Evolutionary conservation across 176 grass and related monocot species (phyloP).

Genomic region (Microstegium vimineum): DNA sequence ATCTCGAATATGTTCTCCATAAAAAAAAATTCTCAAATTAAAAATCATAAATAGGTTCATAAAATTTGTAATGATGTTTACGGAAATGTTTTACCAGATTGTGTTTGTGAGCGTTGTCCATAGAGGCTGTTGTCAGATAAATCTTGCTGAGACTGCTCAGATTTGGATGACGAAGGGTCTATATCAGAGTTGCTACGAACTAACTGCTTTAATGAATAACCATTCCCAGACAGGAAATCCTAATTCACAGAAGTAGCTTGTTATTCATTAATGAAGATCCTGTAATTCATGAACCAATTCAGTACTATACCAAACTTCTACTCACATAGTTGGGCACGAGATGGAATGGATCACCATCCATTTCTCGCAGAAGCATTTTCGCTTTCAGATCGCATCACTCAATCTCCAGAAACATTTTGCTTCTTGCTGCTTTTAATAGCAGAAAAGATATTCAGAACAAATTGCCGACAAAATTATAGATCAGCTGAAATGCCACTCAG

Average conservation of each 20-base stretch:
- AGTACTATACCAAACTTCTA: slow-evolving; percentile 12
- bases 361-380: slow-evolving; percentile 34
- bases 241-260: slow-evolving; percentile 23
- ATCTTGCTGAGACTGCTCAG: slow-evolving; percentile 51
- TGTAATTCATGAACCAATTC: slow-evolving; percentile 20
- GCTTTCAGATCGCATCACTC: slow-evolving; percentile 30
- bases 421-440: background rate
- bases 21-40: background rate
- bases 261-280: background rate
- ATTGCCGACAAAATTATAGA: background rate
- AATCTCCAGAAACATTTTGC: slow-evolving; percentile 20
- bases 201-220: slow-evolving; percentile 46
- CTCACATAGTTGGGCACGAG: slow-evolving; percentile 35
- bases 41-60: background rate
- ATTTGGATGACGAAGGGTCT: slow-evolving; percentile 53
- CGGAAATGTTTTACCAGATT: slow-evolving; percentile 52
- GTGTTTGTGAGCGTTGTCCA: slow-evolving; percentile 37
- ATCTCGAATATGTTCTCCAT: background rate
- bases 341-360: slow-evolving; percentile 45
- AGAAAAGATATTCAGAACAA: background rate
- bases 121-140: slow-evolving; percentile 58
- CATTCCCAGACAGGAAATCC: slow-evolving; percentile 37
- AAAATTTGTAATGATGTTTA: background rate
- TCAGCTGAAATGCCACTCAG: background rate
- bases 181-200: slow-evolving; percentile 37